phyloP scores from a whole-genome alignment of 306 rosid genomes.

The Hippophae tibetana region DNA sequence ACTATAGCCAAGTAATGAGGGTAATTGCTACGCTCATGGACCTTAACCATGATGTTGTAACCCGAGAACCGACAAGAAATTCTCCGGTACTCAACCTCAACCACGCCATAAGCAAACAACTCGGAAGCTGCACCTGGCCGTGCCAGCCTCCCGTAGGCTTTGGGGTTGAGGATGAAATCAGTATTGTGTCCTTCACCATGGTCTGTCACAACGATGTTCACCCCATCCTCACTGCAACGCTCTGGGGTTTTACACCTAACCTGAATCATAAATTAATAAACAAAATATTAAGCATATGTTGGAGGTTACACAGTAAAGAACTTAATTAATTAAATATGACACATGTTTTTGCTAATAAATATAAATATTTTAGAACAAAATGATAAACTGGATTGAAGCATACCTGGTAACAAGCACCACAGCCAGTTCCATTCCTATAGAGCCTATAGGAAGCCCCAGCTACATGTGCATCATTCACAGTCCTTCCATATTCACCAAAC shows the following conservation, averaged over 20 bases:
- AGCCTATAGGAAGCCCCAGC: slow-evolving; percentile 57
- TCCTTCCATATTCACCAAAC: slow-evolving; percentile 67
- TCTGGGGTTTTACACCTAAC: slow-evolving; percentile 38
- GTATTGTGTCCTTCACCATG: slow-evolving; percentile 51
- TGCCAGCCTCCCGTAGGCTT: slow-evolving; percentile 33
- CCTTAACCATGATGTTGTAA: slow-evolving; percentile 30
- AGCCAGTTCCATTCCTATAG: slow-evolving; percentile 61
- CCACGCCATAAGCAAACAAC: slow-evolving; percentile 35
- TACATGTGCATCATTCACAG: slow-evolving; percentile 61
- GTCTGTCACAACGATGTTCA: slow-evolving; percentile 39
- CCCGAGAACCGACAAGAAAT: slow-evolving; percentile 43
- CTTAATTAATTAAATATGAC: neutral
- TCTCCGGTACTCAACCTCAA: slow-evolving; percentile 42
- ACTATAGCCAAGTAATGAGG: slow-evolving; percentile 56
- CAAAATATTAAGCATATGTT: neutral
- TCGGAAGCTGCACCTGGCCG: slow-evolving; percentile 8
- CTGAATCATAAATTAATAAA: slow-evolving; percentile 14
- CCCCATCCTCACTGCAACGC: slow-evolving; percentile 33
- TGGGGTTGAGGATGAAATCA: slow-evolving; percentile 43
- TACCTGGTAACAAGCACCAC: slow-evolving; percentile 88
- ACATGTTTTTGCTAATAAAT: neutral
- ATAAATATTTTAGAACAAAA: neutral
- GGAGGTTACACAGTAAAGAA: neutral
- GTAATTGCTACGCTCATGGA: slow-evolving; percentile 46
- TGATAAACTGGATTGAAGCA: neutral